Conservation (phyloP, 208 protist species). For the Novymonas esmeraldas region DNA sequence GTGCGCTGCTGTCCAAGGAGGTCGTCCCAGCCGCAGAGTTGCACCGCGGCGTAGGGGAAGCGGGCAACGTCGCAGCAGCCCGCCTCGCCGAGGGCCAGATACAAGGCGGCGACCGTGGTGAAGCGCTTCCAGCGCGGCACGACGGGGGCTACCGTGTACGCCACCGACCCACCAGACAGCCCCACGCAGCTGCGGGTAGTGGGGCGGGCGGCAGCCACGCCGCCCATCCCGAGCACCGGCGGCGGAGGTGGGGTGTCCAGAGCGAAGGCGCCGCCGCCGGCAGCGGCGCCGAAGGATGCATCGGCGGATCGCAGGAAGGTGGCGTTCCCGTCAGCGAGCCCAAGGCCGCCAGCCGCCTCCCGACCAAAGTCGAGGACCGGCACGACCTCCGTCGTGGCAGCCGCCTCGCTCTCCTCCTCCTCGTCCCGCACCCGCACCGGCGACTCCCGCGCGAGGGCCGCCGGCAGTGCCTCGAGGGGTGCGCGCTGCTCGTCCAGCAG, state of each 20-base stretch:
- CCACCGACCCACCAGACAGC: not conserved
- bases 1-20: constrained; percentile 28
- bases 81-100: constrained; percentile 53
- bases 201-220: not conserved
- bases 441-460: not conserved
- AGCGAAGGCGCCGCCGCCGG: not conserved
- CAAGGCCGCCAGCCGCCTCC: constrained; percentile 11
- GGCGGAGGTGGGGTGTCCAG: not conserved
- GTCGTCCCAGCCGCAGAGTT: constrained; percentile 43
- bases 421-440: constrained; percentile 1
- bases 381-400: not conserved
- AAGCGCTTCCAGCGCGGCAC: constrained; percentile 63
- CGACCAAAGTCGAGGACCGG: not conserved
- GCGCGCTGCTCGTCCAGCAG: constrained; percentile 23
- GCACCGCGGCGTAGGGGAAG: constrained; percentile 54
- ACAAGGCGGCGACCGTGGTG: constrained; percentile 50
- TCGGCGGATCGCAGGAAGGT: constrained; percentile 19
- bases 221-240: not conserved
- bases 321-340: constrained; percentile 5
- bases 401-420: constrained; percentile 8
- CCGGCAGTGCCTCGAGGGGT: constrained; percentile 4
- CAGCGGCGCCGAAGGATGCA: constrained; percentile 6
- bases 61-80: constrained; percentile 45
- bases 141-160: not conserved
- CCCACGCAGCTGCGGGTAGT: not conserved